Percentiles rank a stretch among this genome's conserved stretches.
Evolutionary conservation across 768 basidiomycete genomes (phyloP).

Genomic region (Lepiota venenata): DNA sequence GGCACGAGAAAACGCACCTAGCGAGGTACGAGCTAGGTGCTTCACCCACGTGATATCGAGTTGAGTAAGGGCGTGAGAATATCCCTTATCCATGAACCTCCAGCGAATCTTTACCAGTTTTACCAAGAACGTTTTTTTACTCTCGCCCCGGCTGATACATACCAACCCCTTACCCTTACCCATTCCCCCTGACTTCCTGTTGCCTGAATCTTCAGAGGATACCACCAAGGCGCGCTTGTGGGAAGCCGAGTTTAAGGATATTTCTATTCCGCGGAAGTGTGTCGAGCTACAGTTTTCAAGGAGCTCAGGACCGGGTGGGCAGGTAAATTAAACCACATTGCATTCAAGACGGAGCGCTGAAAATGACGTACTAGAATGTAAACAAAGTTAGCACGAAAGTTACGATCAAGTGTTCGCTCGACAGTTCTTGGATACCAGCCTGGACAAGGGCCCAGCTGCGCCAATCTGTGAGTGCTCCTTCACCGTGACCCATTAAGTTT

Average conservation of each 20-base stretch:
- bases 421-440: slow-evolving; percentile 62
- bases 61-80: too few relatives aligned
- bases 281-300: slow-evolving; percentile 70
- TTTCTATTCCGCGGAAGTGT: slow-evolving; percentile 42
- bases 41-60: too few relatives aligned
- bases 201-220: slow-evolving; percentile 30
- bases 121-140: not conserved
- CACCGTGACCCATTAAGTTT: not conserved
- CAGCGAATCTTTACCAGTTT: too few relatives aligned
- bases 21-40: too few relatives aligned
- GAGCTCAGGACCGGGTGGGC: slow-evolving; percentile 84
- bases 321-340: slow-evolving; percentile 39
- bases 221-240: slow-evolving; percentile 48
- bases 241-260: slow-evolving; percentile 45
- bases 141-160: not conserved
- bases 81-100: too few relatives aligned
- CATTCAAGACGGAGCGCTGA: not conserved
- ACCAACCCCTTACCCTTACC: not conserved
- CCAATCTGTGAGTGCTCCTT: slow-evolving; percentile 38
- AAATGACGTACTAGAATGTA: slow-evolving; percentile 53
- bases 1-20: too few relatives aligned
- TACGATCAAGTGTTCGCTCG: slow-evolving; percentile 55
- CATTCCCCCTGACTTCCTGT: not conserved
- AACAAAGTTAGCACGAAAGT: slow-evolving; percentile 90
- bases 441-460: slow-evolving; percentile 56